phyloP scores from a whole-genome alignment of 2,329 filamentous ascomycete species.

The Pseudopithomyces chartarum region DNA sequence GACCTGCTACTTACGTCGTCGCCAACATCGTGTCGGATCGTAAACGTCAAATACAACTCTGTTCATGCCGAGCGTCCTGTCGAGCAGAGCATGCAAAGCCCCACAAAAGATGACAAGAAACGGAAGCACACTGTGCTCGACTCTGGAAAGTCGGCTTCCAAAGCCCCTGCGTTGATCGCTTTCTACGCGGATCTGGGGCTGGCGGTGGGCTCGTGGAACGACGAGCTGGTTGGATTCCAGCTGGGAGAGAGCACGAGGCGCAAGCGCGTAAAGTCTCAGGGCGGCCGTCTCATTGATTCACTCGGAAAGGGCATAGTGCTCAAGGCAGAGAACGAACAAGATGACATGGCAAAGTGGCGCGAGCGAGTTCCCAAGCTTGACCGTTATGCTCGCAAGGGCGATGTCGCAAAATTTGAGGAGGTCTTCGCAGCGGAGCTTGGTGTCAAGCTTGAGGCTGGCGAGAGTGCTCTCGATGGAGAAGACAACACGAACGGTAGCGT shows the following conservation, averaged over 20 bases:
- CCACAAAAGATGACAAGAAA: conserved; percentile 44
- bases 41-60: conserved; percentile 70
- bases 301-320: conserved; percentile 66
- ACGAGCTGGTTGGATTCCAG: conserved; percentile 70
- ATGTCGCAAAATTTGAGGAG: conserved; percentile 49
- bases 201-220: conserved; percentile 67
- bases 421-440: conserved; percentile 45
- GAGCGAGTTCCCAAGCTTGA: conserved; percentile 43
- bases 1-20: conserved; percentile 70
- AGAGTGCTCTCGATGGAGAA: conserved; percentile 13
- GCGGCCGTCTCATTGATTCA: conserved; percentile 72
- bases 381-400: conserved; percentile 38
- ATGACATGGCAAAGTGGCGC: conserved; percentile 31
- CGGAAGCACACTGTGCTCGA: conserved; percentile 34
- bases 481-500: conserved; percentile 25
- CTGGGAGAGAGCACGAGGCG: conserved; percentile 37
- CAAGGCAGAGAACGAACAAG: conserved; percentile 1
- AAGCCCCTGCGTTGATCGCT: conserved; percentile 27
- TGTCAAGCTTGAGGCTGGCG: conserved; percentile 32
- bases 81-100: conserved; percentile 13
- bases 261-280: conserved; percentile 44
- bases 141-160: conserved; percentile 53
- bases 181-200: conserved; percentile 71
- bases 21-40: conserved; percentile 56
- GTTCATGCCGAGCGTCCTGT: conserved; percentile 51